A percentile compares a stretch with the other conserved stretches of the same genome.
These are phyloP conservation scores for Pseudozyma thailandica DNA, from an alignment of 1,284 basidiomycete genomes.

Conservation along the genomic window DNA sequence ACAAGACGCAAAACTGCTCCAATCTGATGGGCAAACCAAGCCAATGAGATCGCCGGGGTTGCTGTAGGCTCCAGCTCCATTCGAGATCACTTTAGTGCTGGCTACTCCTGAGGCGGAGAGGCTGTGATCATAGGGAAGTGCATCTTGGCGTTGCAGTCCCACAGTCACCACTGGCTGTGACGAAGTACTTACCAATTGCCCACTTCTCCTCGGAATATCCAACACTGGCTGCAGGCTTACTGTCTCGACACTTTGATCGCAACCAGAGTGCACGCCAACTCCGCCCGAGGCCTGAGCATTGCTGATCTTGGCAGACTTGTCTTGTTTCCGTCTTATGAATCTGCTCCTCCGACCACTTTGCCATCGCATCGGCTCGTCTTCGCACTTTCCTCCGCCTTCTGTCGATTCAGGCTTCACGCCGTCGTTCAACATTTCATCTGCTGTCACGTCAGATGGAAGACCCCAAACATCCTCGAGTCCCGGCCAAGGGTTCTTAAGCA, in stretches of 20 bases:
- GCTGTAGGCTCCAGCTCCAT: no score
- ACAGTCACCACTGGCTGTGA: neutral
- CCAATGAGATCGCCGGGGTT: no score
- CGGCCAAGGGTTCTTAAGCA: conserved; percentile 35
- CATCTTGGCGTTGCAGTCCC: no score
- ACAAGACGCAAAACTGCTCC: conserved; percentile 4
- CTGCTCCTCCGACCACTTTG: conserved; percentile 32
- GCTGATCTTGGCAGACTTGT: neutral
- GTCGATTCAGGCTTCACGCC: no score
- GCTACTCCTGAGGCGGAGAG: no score
- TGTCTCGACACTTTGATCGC: neutral
- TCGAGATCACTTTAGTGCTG: no score
- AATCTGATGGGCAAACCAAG: no score
- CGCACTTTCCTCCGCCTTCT: neutral
- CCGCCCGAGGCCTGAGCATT: neutral
- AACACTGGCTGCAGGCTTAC: neutral
- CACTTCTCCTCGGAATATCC: neutral
- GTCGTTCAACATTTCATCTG: neutral
- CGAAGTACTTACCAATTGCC: no score
- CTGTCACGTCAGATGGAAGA: conserved; percentile 6
- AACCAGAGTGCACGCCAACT: neutral
- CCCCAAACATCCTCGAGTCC: conserved; percentile 35
- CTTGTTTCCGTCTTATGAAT: conserved; percentile 25
- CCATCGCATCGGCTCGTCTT: conserved; percentile 25
- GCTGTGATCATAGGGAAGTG: neutral